Percentiles rank a stretch among this genome's conserved stretches.
phyloP scores from a whole-genome alignment of 495 filamentous ascomycete genomes.

The Amphirosellinia nigrospora region DNA sequence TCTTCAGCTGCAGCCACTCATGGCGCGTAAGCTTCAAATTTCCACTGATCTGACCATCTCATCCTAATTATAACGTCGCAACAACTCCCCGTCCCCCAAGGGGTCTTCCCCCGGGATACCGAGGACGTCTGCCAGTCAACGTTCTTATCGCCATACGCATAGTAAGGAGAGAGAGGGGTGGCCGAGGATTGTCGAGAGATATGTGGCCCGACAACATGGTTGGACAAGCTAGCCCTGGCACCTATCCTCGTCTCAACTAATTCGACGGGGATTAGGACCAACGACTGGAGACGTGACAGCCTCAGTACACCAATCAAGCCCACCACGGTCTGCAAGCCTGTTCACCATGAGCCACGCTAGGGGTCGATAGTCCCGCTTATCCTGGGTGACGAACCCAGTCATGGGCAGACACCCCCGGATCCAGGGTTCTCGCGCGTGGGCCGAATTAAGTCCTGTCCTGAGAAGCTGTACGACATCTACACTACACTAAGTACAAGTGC shows the following conservation, averaged over 20 bases:
- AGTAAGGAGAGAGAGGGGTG: constrained; percentile 3
- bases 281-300: constrained; percentile 18
- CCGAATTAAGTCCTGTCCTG: background rate
- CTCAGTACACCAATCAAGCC: constrained; percentile 12
- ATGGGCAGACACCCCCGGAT: constrained; percentile 1
- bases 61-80: constrained; percentile 5
- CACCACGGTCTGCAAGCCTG: background rate
- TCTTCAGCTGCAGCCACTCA: constrained; percentile 24
- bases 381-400: background rate
- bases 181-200: background rate
- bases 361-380: constrained; percentile 21
- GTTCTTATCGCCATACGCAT: background rate
- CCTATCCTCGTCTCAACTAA: constrained; percentile 12
- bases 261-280: constrained; percentile 15
- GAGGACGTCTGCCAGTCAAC: constrained; percentile 12
- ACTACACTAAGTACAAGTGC: background rate
- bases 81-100: background rate
- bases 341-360: constrained; percentile 12
- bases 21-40: background rate
- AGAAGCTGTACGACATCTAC: constrained; percentile 6
- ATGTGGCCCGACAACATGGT: constrained; percentile 25
- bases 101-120: background rate
- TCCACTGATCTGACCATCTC: background rate
- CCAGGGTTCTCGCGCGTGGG: constrained; percentile 12
- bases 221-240: constrained; percentile 20